A percentile compares a stretch with the other conserved stretches of the same genome.
Conservation (phyloP, 2,329 filamentous ascomycete species). For the Penicillium sp. region DNA sequence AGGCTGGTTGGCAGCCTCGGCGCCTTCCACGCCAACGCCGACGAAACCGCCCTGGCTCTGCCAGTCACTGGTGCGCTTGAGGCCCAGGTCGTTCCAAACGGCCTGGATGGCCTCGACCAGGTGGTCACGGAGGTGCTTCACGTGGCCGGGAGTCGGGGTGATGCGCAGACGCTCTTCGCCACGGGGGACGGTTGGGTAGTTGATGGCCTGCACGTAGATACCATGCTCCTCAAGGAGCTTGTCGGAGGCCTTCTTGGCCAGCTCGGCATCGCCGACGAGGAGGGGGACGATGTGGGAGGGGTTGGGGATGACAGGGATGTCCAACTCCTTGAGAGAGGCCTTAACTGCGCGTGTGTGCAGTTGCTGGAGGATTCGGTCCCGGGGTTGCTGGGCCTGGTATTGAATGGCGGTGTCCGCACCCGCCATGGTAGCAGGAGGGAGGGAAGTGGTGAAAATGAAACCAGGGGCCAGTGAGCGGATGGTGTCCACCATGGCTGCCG, state of each 20-base stretch:
- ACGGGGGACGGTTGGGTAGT: constrained; percentile 95
- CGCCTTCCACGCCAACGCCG: constrained; percentile 74
- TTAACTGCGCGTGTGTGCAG: constrained; percentile 95
- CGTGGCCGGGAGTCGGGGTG: constrained; percentile 91
- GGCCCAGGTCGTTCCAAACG: constrained; percentile 82
- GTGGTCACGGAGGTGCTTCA: constrained; percentile 76
- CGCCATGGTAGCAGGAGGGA: constrained; percentile 95
- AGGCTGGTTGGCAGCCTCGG: constrained; percentile 58
- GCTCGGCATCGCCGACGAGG: constrained; percentile 86
- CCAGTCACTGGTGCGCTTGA: constrained; percentile 94
- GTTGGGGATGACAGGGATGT: constrained; percentile 97
- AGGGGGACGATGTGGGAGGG: constrained; percentile 94
- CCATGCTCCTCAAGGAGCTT: constrained; percentile 83
- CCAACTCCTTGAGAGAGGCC: constrained; percentile 68
- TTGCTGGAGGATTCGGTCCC: constrained; percentile 88
- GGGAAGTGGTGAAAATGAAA: constrained; percentile 97
- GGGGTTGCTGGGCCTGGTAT: constrained; percentile 80
- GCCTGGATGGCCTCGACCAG: constrained; percentile 78
- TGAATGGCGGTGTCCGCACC: constrained; percentile 88
- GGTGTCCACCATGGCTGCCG: constrained; percentile 78
- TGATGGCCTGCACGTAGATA: constrained; percentile 98
- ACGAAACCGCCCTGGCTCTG: constrained; percentile 87
- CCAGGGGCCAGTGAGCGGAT: constrained; percentile 92
- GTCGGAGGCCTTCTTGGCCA: constrained; percentile 88
- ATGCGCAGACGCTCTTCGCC: constrained; percentile 96